These are phyloP conservation scores for Trypanosomatidae sp. DNA, from an alignment of 208 protist genomes.

Conservation along the genomic window DNA sequence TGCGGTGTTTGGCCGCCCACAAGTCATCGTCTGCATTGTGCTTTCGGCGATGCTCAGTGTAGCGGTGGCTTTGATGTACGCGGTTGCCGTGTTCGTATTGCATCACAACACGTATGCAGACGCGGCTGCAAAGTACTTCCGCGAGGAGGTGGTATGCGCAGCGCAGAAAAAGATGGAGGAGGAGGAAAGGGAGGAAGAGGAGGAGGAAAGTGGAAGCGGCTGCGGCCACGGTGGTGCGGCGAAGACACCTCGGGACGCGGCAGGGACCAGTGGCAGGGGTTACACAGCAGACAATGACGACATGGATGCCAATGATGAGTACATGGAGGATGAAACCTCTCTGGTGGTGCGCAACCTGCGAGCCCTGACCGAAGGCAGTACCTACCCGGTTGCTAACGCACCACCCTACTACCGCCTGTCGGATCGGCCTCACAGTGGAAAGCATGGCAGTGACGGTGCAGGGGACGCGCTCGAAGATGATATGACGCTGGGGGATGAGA, in stretches of 20 bases:
- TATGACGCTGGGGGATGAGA: conserved; percentile 21
- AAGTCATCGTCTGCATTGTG: conserved; percentile 25
- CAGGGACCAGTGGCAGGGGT: neutral
- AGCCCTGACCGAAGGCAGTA: conserved; percentile 21
- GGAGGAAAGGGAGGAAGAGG: conserved; percentile 17
- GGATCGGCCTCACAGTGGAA: conserved; percentile 1
- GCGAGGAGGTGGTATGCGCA: conserved; percentile 33
- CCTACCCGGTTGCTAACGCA: conserved; percentile 1
- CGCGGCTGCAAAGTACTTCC: conserved; percentile 45
- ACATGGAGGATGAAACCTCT: conserved; percentile 17
- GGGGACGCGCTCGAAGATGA: conserved; percentile 15
- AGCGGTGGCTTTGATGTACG: conserved; percentile 24
- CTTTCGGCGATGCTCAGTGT: conserved; percentile 37
- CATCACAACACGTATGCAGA: conserved; percentile 71
- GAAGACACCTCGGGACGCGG: neutral
- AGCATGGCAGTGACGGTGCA: neutral
- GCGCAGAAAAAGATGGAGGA: conserved; percentile 37
- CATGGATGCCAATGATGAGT: conserved; percentile 14
- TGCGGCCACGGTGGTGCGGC: neutral
- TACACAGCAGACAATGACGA: neutral
- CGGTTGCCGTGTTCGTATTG: conserved; percentile 34
- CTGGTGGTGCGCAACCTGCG: conserved; percentile 25
- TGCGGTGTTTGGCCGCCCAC: conserved; percentile 26
- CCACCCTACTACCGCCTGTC: conserved; percentile 15
- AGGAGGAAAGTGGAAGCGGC: neutral